These are phyloP conservation scores for Fusarium clavum DNA, from an alignment of 2,329 filamentous ascomycete genomes.

Conservation along the genomic window DNA sequence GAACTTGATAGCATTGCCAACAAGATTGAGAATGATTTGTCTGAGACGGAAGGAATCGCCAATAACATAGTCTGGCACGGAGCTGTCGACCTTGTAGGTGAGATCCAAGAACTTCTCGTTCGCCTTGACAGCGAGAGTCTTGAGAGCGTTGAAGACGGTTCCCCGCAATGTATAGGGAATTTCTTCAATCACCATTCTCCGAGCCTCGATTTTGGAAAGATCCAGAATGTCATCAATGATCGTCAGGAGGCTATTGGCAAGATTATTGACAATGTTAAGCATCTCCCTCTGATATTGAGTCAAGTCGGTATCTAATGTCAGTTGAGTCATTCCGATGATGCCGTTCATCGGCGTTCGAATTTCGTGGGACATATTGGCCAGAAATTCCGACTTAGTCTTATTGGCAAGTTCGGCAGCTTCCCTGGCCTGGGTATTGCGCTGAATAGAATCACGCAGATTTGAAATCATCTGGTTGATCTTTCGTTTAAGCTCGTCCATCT, in stretches of 20 bases:
- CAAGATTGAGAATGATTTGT: slow-evolving; percentile 96
- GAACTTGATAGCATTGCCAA: slow-evolving; percentile 99
- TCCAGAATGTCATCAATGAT: slow-evolving; percentile 91
- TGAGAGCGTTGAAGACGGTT: slow-evolving; percentile 96
- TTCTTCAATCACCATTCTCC: slow-evolving; percentile 97
- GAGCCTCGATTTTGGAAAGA: slow-evolving; percentile 88
- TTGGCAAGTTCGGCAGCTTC: slow-evolving; percentile 97
- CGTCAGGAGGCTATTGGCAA: slow-evolving; percentile 94
- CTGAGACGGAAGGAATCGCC: slow-evolving; percentile 96
- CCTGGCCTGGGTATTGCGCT: slow-evolving; percentile 93
- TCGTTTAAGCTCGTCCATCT: slow-evolving; percentile 98
- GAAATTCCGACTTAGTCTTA: slow-evolving; percentile 97
- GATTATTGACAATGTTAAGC: slow-evolving; percentile 97
- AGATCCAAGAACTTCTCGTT: slow-evolving; percentile 95
- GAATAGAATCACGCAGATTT: slow-evolving; percentile 93
- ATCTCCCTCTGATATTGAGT: slow-evolving; percentile 97
- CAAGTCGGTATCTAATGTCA: slow-evolving; percentile 93
- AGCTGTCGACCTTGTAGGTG: slow-evolving; percentile 92
- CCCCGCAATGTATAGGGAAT: slow-evolving; percentile 95
- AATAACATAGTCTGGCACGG: slow-evolving; percentile 93
- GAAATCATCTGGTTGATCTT: slow-evolving; percentile 99
- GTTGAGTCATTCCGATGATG: slow-evolving; percentile 97
- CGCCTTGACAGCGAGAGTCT: slow-evolving; percentile 95
- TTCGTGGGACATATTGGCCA: slow-evolving; percentile 99
- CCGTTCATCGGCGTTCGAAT: slow-evolving; percentile 98